These are phyloP conservation scores for Carallia brachiata DNA, from an alignment of 345 rosid species.

Conservation along the genomic window DNA sequence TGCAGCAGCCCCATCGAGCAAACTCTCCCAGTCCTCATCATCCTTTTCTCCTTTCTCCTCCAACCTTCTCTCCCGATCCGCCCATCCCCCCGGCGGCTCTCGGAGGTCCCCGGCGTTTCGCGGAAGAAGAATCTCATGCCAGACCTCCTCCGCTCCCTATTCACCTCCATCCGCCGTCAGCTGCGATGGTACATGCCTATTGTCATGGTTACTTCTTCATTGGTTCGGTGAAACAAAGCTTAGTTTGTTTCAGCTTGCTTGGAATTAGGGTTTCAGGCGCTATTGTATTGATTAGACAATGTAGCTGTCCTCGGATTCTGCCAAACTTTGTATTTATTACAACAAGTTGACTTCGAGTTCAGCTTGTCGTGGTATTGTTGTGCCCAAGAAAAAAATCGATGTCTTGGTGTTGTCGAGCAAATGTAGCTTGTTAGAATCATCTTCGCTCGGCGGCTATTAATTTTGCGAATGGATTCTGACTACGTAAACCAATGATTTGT, in stretches of 20 bases:
- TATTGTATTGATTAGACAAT: neutral
- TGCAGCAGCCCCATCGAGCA: conserved; percentile 33
- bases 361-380: neutral
- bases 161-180: conserved; percentile 45
- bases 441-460: neutral
- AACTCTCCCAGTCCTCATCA: conserved; percentile 32
- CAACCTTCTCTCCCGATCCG: conserved; percentile 25
- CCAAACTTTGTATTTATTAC: no score
- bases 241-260: neutral
- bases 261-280: conserved; percentile 20
- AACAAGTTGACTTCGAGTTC: neutral
- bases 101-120: conserved; percentile 8
- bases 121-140: conserved; percentile 51
- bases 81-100: conserved; percentile 24
- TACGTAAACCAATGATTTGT: no score
- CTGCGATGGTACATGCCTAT: conserved; percentile 36
- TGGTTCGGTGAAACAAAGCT: no score
- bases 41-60: conserved; percentile 40
- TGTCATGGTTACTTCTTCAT: neutral
- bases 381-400: neutral
- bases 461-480: neutral
- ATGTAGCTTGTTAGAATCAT: neutral
- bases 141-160: conserved; percentile 48
- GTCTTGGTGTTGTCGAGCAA: neutral
- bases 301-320: no score